Base-by-base conservation (phyloP, 768 basidiomycete genomes). In the Pulveroboletus sp. region DNA sequence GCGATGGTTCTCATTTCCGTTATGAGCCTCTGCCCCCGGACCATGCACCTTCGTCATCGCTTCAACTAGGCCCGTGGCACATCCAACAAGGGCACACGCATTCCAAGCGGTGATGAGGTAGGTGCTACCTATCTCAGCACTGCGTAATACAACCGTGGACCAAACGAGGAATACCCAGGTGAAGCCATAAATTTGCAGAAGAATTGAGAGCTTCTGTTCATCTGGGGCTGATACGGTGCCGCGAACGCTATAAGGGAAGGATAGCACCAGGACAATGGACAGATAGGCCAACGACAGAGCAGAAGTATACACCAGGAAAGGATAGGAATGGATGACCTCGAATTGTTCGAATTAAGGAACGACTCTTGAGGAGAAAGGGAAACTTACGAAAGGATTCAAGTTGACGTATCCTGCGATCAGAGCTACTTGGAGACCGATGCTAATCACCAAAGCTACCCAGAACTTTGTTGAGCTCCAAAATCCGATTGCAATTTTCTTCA, bases 371-470 rank as follows among this genome's bases (percentile, higher is more conserved):
- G 21, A 14, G 35, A 21, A 3, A 26, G 24, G 3, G 10, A 3
- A 43, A 11, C 83, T 58, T 59, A 87, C 86, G 54, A 79, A 82
- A 28, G 82, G 80, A 62, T 87, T 88, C 37, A 85, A n/a, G 40
- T 74, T 68, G 17, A 79, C 57, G 54, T 77, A 82, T 5, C 71
- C 72, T 40, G 71, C 60, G 3, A 80, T 70, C 7, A 88, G 67
- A 3, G 73, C 70, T 2, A 64, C 69, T 54, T 86, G 79, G 3
- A 77, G 55, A 7, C 66, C 74, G 4, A 75, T 55, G 2, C 73
- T 69, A 10, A 82, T 56, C 8, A 74, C 40, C 33, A 87, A 57
- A 1, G 82, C 75, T 0, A 82, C 56, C 80, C 85, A 88, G 59
- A 89, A 84, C 49, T 80, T 79, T 21, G 72, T 68, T 68, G 81